Conservation (phyloP, 768 basidiomycete species). For the Lactarius psammicola region DNA sequence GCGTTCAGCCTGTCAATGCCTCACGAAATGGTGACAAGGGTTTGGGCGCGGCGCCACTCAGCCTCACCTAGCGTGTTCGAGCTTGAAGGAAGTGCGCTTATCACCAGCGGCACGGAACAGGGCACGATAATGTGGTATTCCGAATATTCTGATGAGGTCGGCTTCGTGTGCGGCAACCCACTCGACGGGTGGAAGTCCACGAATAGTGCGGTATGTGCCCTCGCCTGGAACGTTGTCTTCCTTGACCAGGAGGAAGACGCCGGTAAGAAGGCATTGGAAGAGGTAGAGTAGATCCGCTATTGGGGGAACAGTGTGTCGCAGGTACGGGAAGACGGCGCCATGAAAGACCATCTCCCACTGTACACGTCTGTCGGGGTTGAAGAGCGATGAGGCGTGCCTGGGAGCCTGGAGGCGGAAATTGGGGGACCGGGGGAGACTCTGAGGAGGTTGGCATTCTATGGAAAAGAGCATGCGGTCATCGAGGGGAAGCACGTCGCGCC, state of each 20-base stretch:
- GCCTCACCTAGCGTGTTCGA: slow-evolving; percentile 50
- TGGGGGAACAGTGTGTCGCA: slow-evolving; percentile 40
- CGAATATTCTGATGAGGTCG: slow-evolving; percentile 70
- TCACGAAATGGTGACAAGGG: slow-evolving; percentile 30
- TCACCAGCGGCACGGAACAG: slow-evolving; percentile 72
- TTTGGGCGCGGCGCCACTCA: slow-evolving; percentile 6
- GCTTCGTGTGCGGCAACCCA: slow-evolving; percentile 74
- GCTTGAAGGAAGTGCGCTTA: slow-evolving; percentile 68
- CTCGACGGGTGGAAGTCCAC: slow-evolving; percentile 71
- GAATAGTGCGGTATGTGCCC: slow-evolving; percentile 69
- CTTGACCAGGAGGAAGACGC: slow-evolving; percentile 54
- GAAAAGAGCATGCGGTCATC: slow-evolving; percentile 77
- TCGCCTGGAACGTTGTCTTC: slow-evolving; percentile 68
- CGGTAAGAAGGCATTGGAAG: slow-evolving; percentile 44
- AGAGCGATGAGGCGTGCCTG: slow-evolving; percentile 78
- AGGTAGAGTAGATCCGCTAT: slow-evolving; percentile 41
- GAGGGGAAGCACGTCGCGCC: slow-evolving; percentile 56
- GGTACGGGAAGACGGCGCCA: slow-evolving; percentile 40
- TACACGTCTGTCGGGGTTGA: slow-evolving; percentile 77
- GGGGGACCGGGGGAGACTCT: slow-evolving; percentile 72
- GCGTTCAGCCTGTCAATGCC: slow-evolving; percentile 25
- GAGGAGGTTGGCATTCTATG: slow-evolving; percentile 73
- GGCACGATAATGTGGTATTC: slow-evolving; percentile 66
- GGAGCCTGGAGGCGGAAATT: slow-evolving; percentile 71
- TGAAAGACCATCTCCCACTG: slow-evolving; percentile 92